These are phyloP conservation scores for Blechomonas ayalai DNA, from an alignment of 208 protist species.

Conservation along the genomic window DNA sequence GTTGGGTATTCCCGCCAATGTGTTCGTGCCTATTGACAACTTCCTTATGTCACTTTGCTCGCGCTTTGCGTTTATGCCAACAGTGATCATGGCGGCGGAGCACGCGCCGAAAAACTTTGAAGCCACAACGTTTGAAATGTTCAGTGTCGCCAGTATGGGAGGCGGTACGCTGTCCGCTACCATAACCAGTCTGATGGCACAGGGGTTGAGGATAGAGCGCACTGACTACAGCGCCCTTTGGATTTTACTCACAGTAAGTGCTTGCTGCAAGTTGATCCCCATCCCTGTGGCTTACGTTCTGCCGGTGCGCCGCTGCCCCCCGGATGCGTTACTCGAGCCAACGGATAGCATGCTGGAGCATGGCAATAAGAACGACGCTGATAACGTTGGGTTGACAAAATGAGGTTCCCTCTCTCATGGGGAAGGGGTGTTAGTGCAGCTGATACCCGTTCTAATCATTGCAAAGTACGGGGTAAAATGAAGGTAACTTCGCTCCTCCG, in stretches of 20 bases:
- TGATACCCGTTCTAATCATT: too few relatives aligned
- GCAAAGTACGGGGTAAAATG: too few relatives aligned
- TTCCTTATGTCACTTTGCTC: conserved; percentile 31
- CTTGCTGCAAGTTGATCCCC: conserved; percentile 26
- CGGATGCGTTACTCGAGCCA: too few relatives aligned
- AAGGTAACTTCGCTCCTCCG: too few relatives aligned
- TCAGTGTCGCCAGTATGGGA: conserved; percentile 27
- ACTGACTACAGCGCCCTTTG: conserved; percentile 17
- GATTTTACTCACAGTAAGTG: conserved; percentile 18
- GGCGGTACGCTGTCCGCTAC: conserved; percentile 27
- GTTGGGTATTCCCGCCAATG: conserved; percentile 11
- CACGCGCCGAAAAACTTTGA: conserved; percentile 40
- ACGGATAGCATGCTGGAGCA: too few relatives aligned
- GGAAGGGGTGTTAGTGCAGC: too few relatives aligned
- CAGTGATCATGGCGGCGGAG: conserved; percentile 36
- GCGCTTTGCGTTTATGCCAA: conserved; percentile 56
- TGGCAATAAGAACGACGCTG: too few relatives aligned
- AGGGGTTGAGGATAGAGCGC: conserved; percentile 14
- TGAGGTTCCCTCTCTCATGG: too few relatives aligned
- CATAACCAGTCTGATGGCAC: conserved; percentile 19
- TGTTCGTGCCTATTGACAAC: conserved; percentile 38
- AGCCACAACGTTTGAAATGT: conserved; percentile 36
- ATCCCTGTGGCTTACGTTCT: conserved; percentile 36
- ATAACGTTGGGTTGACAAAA: too few relatives aligned
- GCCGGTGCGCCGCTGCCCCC: conserved; percentile 10